Percentiles rank a stretch among this genome's conserved stretches.
Evolutionary conservation across 805 yeast species (phyloP).

Genomic region (Candida andamanensis): DNA sequence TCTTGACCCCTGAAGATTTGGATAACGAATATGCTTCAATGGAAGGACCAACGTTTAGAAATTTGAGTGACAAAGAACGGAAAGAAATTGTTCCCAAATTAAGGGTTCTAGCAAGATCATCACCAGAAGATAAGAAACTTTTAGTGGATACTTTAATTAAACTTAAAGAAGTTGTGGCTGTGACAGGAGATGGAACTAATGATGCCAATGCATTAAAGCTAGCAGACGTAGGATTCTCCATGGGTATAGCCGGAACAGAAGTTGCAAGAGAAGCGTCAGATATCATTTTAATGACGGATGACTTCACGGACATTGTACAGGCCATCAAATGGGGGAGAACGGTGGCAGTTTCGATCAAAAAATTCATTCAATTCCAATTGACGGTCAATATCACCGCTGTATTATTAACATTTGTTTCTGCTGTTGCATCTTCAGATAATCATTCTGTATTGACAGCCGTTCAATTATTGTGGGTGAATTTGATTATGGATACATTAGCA

Average conservation of each 20-base stretch:
- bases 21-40: slow-evolving; percentile 58
- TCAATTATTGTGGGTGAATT: slow-evolving; percentile 93
- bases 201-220: slow-evolving; percentile 96
- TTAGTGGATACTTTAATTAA: slow-evolving; percentile 75
- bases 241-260: slow-evolving; percentile 98
- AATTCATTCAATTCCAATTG: slow-evolving; percentile 92
- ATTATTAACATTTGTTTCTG: slow-evolving; percentile 84
- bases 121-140: slow-evolving; percentile 91
- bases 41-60: slow-evolving; percentile 92
- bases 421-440: slow-evolving; percentile 77
- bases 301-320: slow-evolving; percentile 88
- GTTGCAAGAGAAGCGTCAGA: slow-evolving; percentile 98
- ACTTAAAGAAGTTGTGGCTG: slow-evolving; percentile 93
- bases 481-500: slow-evolving; percentile 97
- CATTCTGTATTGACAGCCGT: slow-evolving; percentile 92
- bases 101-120: slow-evolving; percentile 85
- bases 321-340: slow-evolving; percentile 99
- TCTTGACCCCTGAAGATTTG: slow-evolving; percentile 49
- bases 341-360: slow-evolving; percentile 88
- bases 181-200: slow-evolving; percentile 98
- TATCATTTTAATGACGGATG: slow-evolving; percentile 88
- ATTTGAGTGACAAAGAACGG: slow-evolving; percentile 54
- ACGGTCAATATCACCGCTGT: slow-evolving; percentile 98
- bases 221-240: slow-evolving; percentile 97
- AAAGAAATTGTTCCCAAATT: slow-evolving; percentile 61